A percentile compares a stretch with the other conserved stretches of the same genome.
Evolutionary conservation across 768 basidiomycete genomes (phyloP).

Genomic region (Lentinula raphanica): DNA sequence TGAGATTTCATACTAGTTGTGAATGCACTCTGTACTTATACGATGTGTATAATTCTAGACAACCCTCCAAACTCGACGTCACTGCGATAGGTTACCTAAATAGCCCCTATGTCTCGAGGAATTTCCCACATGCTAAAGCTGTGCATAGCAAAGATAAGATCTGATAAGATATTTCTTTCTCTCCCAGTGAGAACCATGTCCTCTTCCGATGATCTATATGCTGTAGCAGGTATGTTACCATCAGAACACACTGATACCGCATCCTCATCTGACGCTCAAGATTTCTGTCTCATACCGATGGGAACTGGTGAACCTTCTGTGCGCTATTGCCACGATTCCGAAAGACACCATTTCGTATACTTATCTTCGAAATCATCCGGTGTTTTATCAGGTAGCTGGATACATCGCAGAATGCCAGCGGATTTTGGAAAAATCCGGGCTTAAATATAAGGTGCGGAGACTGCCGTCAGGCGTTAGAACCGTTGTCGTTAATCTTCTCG

Average conservation of each 20-base stretch:
- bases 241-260: neutral
- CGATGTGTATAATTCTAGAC: neutral
- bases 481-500: too few relatives aligned
- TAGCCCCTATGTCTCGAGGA: too few relatives aligned
- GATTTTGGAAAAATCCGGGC: constrained; percentile 75
- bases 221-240: constrained; percentile 56
- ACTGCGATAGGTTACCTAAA: neutral
- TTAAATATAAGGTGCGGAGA: constrained; percentile 77
- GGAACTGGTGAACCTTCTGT: constrained; percentile 74
- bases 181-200: too few relatives aligned
- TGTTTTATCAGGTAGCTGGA: constrained; percentile 53
- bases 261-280: constrained; percentile 28
- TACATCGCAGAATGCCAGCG: constrained; percentile 80
- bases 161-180: neutral
- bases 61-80: neutral
- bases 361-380: neutral
- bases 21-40: too few relatives aligned
- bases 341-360: neutral
- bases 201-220: constrained; percentile 53
- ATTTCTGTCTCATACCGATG: constrained; percentile 87
- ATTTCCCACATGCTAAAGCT: neutral
- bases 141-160: neutral
- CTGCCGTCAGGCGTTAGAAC: too few relatives aligned
- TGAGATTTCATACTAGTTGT: too few relatives aligned
- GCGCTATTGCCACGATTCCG: constrained; percentile 14